phyloP scores from a whole-genome alignment of 2,329 filamentous ascomycete species.

The Talaromyces sp. region DNA sequence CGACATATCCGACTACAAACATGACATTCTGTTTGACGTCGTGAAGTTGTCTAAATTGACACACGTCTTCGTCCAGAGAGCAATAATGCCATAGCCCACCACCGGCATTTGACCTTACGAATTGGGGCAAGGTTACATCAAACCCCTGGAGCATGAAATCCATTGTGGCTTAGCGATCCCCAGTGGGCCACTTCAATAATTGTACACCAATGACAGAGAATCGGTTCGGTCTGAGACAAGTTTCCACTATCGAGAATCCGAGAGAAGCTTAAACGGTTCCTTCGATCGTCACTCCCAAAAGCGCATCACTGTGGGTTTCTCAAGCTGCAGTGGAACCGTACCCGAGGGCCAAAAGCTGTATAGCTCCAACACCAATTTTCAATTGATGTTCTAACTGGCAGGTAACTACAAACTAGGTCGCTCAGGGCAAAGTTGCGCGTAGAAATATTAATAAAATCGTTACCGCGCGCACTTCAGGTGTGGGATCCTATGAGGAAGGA shows the following conservation, averaged over 20 bases:
- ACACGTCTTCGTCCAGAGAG: neutral
- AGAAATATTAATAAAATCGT: no score
- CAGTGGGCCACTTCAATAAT: neutral
- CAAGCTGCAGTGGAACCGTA: no score
- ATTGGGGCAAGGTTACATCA: neutral
- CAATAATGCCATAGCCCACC: neutral
- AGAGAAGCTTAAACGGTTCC: neutral
- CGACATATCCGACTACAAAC: neutral
- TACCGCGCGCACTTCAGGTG: no score
- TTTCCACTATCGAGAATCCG: neutral
- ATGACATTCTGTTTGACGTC: neutral
- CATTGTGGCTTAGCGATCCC: neutral
- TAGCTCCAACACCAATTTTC: no score
- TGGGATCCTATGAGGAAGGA: no score
- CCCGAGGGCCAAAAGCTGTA: no score
- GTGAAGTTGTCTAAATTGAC: neutral
- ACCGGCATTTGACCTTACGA: neutral
- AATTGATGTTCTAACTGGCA: no score
- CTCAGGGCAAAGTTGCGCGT: no score
- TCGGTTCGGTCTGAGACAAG: neutral
- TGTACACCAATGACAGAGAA: neutral
- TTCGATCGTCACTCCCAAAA: neutral
- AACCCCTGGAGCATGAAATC: neutral
- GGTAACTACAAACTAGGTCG: no score
- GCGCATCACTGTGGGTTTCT: neutral